Base-by-base conservation (phyloP, 202 grass and related monocot species). In the Eragrostis tef region DNA sequence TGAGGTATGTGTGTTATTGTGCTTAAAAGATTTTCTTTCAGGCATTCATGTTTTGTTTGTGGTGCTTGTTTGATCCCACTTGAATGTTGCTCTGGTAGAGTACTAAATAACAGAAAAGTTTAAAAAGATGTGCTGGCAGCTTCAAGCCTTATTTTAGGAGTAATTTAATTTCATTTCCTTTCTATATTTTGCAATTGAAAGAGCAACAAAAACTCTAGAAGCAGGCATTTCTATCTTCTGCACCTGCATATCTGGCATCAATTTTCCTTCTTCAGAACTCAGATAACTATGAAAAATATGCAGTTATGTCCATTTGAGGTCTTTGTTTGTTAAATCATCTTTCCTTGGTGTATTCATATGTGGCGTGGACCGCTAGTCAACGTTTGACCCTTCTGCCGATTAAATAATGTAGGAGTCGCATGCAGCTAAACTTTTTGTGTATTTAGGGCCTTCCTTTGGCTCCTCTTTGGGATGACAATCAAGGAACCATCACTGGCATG, bases 381-480 rank as follows among this genome's bases (percentile, higher is more conserved):
- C 48, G 17, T 31, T 62, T 25, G 11, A 16, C 14, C 17, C 42
- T 62, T 70, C 4, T 76, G 29, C 36, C 39, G 10, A 29, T 71
- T 63, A 64, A 26, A 75, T 74, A 43, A 14, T 34, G 17, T 68
- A 74, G 67, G 65, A 82, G 22, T 64, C 64, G 45, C 21, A 60
- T 63, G 6, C 12, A 58, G 46, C 47, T 52, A 45, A 36, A 60
- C 34, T 47, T 83, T 84, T 81, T 51, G 39, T 81, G 31, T 85
- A 60, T 76, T 76, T 67, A 92, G 90, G 90, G 83, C 65, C 83
- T 92, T 71, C 45, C 90, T 81, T 79, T 92, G 71, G 84, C 77
- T 75, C 90, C 90, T 81, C 86, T 92, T 63, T 92, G 90, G 90
- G 90, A 92, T 84, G 90, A 92, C 34, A 45, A 79, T 26, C 66